Evolutionary conservation across 2,329 filamentous ascomycete species (phyloP).

Genomic region (Ascomycota sp.): DNA sequence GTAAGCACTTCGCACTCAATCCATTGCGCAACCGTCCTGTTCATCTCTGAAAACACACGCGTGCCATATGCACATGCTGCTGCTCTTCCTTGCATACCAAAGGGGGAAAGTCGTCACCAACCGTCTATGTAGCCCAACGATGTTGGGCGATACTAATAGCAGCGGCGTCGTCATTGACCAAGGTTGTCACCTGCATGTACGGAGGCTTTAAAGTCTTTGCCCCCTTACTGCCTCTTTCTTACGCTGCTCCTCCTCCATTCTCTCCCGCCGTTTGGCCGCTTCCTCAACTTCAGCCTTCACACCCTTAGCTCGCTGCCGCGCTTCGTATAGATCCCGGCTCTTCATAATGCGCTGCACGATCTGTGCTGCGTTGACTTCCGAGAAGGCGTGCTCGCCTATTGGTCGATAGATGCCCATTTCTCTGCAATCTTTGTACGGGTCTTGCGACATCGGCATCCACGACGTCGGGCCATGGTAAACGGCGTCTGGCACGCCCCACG

Average conservation of each 20-base stretch:
- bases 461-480: slow-evolving; percentile 94
- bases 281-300: slow-evolving; percentile 62
- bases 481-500: slow-evolving; percentile 49
- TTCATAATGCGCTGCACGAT: slow-evolving; percentile 82
- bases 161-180: too few species aligned
- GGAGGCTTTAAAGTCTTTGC: too few species aligned
- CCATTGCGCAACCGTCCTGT: too few species aligned
- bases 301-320: slow-evolving; percentile 71
- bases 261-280: slow-evolving; percentile 37
- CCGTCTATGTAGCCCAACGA: too few species aligned
- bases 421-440: slow-evolving; percentile 63
- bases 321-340: slow-evolving; percentile 72
- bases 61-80: too few species aligned
- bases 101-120: too few species aligned
- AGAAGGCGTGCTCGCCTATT: slow-evolving; percentile 54
- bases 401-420: slow-evolving; percentile 65
- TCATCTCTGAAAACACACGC: too few species aligned
- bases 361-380: slow-evolving; percentile 72
- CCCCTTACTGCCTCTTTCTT: slow-evolving; percentile 19
- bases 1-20: too few species aligned
- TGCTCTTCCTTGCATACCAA: too few species aligned
- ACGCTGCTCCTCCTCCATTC: slow-evolving; percentile 35
- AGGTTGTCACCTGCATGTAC: too few species aligned
- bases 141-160: too few species aligned
- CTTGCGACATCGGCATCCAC: slow-evolving; percentile 62